phyloP scores from a whole-genome alignment of 305 asterid species.

The Solanum aculeatissimum region DNA sequence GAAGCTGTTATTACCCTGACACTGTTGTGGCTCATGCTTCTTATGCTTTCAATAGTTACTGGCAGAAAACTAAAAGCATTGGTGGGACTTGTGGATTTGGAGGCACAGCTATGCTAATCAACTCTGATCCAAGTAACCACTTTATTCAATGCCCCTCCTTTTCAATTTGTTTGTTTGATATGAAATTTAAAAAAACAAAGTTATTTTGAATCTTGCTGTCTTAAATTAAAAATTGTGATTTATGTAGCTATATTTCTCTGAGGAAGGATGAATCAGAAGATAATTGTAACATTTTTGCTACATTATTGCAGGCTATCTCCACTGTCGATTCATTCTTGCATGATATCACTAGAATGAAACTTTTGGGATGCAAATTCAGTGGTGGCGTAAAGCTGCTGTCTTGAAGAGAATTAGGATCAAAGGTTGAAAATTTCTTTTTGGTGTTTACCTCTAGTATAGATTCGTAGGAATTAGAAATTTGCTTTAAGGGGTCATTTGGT shows the following conservation, averaged over 20 bases:
- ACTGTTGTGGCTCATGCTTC: conserved; percentile 77
- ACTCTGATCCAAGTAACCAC: conserved; percentile 75
- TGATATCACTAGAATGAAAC: conserved; percentile 7
- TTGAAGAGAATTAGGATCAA: background rate
- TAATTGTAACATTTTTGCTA: background rate
- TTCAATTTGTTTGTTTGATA: background rate
- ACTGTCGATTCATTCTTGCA: conserved; percentile 48
- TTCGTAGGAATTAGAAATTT: background rate
- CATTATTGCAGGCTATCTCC: conserved; percentile 60
- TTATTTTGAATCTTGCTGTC: background rate
- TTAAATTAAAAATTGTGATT: background rate
- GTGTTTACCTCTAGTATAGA: background rate
- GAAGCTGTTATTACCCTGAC: conserved; percentile 63
- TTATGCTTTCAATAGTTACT: conserved; percentile 76
- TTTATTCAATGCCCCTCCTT: background rate
- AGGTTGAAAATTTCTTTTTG: background rate
- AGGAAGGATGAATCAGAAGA: background rate
- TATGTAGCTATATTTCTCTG: background rate
- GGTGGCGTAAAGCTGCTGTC: background rate
- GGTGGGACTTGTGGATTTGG: conserved; percentile 89
- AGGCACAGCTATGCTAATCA: conserved; percentile 85
- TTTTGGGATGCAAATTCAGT: background rate
- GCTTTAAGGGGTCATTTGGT: background rate
- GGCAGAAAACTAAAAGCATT: conserved; percentile 67
- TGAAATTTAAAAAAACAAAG: too few relatives aligned